Evolutionary conservation across 768 basidiomycete genomes (phyloP), one percentile per base, ranked within the genome.

Genomic region (Lentinus tigrinus): DNA sequence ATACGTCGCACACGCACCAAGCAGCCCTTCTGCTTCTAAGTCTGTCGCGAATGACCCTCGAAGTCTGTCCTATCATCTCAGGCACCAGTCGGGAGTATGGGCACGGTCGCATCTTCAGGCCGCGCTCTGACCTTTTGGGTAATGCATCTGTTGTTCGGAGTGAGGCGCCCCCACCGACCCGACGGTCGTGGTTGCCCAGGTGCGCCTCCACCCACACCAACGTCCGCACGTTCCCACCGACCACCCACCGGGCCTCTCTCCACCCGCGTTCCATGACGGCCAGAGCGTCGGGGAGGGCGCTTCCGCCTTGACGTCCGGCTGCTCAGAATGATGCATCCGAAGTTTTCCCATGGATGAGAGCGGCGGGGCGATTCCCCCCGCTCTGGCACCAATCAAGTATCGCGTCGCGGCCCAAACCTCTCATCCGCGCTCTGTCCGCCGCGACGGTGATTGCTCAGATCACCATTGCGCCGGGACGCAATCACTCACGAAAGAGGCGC

Each of bases 141-240:
- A 37, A 24, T 24, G 27, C 9, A 42, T 54, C 19, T 59, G 47
- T 49, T 50, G 38, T 26, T 2, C 4, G 27, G 10, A 2, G 10
- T 8, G 19, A 50, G 36, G 47, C 58, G 52, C 57, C 21, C 24
- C 34, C 24, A 23, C 23, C 39, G 27, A 31, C 58, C 58, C 58
- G 58, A 60, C 54, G 40, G 49, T 60, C 58, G 58, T 60, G 58
- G 58, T 9, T 28, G 53, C 53, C 14, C 10, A 38, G 38, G 51
- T 17, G 44, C 52, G 52, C 40, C 28, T 31, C 43, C 43, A 46
- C 43, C 43, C 43, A 46, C 43, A 26, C 43, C 21, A 23, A 10
- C 43, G 10, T 7, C 10, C 23, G 19, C 13, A 11, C 14, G 23
- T 46, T 46, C 43, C 43, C 43, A 46, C 43, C 8, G 19, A 46